These are phyloP conservation scores for Ceriops zippeliana DNA, from an alignment of 345 rosid genomes.

Conservation along the genomic window DNA sequence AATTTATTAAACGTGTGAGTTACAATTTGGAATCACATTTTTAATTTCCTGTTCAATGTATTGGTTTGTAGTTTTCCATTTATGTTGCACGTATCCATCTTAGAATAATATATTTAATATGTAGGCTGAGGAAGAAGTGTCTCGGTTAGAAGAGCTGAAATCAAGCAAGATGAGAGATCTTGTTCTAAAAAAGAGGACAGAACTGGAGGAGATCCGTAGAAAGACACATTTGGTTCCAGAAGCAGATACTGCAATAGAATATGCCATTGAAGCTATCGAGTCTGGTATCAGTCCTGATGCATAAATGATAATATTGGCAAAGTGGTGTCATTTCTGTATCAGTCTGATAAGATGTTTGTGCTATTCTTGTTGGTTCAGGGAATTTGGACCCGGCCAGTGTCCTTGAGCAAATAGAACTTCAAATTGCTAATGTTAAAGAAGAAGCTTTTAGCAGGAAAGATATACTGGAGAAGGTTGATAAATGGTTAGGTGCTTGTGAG, in stretches of 20 bases:
- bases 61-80: constrained; percentile 4
- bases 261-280: constrained; percentile 68
- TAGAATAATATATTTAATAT: constrained; percentile 18
- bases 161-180: constrained; percentile 97
- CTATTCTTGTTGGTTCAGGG: constrained; percentile 35
- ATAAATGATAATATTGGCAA: neutral
- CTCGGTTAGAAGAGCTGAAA: constrained; percentile 78
- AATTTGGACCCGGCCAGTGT: constrained; percentile 55
- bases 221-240: constrained; percentile 80
- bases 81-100: constrained; percentile 5
- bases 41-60: constrained; percentile 4
- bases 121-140: constrained; percentile 90
- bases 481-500: constrained; percentile 90
- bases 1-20: constrained; percentile 76
- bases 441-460: constrained; percentile 91
- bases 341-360: neutral
- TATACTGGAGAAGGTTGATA: constrained; percentile 89
- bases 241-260: constrained; percentile 56
- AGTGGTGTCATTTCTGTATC: neutral
- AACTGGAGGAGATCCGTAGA: constrained; percentile 85
- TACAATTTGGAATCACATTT: constrained; percentile 1
- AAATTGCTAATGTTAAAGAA: constrained; percentile 77
- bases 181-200: constrained; percentile 83
- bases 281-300: constrained; percentile 46
- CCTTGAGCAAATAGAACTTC: constrained; percentile 81